These are phyloP conservation scores for Hymenoscyphus scutula DNA, from an alignment of 2,329 filamentous ascomycete genomes.

Conservation along the genomic window DNA sequence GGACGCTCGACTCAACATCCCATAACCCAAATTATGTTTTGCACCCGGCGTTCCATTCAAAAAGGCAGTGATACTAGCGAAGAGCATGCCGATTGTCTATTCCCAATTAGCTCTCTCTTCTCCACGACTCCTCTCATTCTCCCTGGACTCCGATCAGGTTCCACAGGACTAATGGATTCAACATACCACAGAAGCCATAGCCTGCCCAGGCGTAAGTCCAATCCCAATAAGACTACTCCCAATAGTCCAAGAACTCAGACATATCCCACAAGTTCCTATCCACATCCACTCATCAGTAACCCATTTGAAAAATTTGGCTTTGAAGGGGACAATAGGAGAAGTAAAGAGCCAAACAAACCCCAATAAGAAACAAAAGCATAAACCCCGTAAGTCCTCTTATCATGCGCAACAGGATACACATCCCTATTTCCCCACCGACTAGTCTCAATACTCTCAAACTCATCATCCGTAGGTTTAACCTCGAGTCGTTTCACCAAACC, in stretches of 20 bases:
- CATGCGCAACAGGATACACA: conserved; percentile 21
- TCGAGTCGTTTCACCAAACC: conserved; percentile 12
- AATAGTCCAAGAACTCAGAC: conserved; percentile 20
- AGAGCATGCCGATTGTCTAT: not conserved
- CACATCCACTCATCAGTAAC: no score
- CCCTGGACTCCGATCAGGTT: no score
- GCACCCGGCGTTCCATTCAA: conserved; percentile 16
- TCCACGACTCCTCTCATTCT: no score
- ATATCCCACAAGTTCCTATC: conserved; percentile 16
- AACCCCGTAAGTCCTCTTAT: conserved; percentile 20
- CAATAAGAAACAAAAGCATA: conserved; percentile 24
- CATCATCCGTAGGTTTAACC: conserved; percentile 18
- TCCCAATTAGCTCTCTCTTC: not conserved
- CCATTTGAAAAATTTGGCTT: not conserved
- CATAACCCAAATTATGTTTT: conserved; percentile 17
- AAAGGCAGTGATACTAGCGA: conserved; percentile 12
- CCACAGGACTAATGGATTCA: no score
- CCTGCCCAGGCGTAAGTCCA: conserved; percentile 25
- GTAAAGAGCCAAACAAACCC: conserved; percentile 1
- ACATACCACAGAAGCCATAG: conserved; percentile 22
- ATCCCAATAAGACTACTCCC: conserved; percentile 27
- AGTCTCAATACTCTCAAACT: conserved; percentile 14
- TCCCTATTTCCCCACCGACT: conserved; percentile 29
- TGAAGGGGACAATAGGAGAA: not conserved
- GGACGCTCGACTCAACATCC: conserved; percentile 29